phyloP scores from a whole-genome alignment of 1,284 basidiomycete species.

The Cryptococcus sp. region DNA sequence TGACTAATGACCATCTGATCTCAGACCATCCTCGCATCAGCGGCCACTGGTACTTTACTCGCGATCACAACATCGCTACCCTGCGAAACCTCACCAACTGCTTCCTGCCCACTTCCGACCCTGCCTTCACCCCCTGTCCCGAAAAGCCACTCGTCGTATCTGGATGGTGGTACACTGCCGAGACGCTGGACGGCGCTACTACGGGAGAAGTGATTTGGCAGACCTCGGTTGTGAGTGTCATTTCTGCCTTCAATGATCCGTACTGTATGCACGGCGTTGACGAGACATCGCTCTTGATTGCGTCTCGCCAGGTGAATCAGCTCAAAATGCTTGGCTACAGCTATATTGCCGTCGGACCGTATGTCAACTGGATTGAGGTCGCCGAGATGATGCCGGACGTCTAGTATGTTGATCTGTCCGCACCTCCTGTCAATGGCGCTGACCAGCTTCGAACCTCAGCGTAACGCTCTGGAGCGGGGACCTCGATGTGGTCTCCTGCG shows the following conservation, averaged over 20 bases:
- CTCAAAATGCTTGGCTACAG: conserved; percentile 17
- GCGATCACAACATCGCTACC: conserved; percentile 22
- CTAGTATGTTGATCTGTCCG: conserved; percentile 25
- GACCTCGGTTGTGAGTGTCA: conserved; percentile 23
- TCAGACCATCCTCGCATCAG: conserved; percentile 5
- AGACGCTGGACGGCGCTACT: conserved; percentile 16
- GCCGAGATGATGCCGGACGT: conserved; percentile 45
- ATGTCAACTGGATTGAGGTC: conserved; percentile 34
- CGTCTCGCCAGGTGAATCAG: conserved; percentile 20
- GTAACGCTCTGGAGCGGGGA: conserved; percentile 37
- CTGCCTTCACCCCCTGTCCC: conserved; percentile 26
- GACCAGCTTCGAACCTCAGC: conserved; percentile 11
- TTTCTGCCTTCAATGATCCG: not conserved
- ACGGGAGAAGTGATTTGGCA: conserved; percentile 44
- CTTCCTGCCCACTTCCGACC: conserved; percentile 27
- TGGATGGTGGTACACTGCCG: conserved; percentile 40
- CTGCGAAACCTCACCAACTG: conserved; percentile 31
- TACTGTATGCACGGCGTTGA: not conserved
- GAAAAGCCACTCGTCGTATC: conserved; percentile 38
- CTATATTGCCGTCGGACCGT: conserved; percentile 32
- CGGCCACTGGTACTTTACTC: conserved; percentile 34
- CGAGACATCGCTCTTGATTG: not conserved
- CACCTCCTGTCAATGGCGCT: not conserved
- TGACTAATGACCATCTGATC: not conserved
- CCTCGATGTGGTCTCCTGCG: conserved; percentile 34